Evolutionary conservation across 106 monocot genomes (phyloP), one percentile per base, ranked within the genome.

Genomic region (Acanthochlamys bracteata): DNA sequence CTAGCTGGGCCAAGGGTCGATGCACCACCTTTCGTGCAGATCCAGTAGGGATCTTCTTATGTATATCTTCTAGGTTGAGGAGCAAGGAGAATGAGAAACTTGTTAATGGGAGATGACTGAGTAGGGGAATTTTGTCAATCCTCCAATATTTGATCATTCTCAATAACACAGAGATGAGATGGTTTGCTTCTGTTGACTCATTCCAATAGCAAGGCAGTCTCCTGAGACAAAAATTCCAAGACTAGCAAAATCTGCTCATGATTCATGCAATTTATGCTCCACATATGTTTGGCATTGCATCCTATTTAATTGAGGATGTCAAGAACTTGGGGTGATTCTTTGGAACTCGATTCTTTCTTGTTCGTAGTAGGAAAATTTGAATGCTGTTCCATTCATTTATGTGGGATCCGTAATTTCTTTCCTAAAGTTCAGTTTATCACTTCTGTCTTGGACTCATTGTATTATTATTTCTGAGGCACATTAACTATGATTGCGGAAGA

Each of bases 11-110:
- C 85, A 16, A 80, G 93, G 63, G 60, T 57, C 54, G 89, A 93
- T 71, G 83, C 78, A 64, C 93, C 93, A 9, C 69, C 72, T n/a
- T 89, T 85, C 67, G 93, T 93, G 41, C 71, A 85, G 66, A 82
- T 89, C 68, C 69, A 89, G 75, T 89, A 82, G 70, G 9, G 4
- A 10, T 17, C 15, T 22, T 20, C 16, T 55, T 56, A 15, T 40
- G 7, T n/a, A 24, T 6, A 13, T 27, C 47, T 26, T 16, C 1
- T 57, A 14, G n/a, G n/a, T 24, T 25, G 25, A 49, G 49, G 9
- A 49, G 49, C 49, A 49, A 17, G 15, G 12, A 7, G 16, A 13
- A 49, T 19, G 21, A 65, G 41, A 25, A 55, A 46, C 16, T n/a
- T 4, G 2, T 53, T 39, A 49, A 10, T 25, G 15, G 7, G 39